Evolutionary conservation across 78 protist genomes (phyloP).

Genomic region (Anaeramoeba ignava): DNA sequence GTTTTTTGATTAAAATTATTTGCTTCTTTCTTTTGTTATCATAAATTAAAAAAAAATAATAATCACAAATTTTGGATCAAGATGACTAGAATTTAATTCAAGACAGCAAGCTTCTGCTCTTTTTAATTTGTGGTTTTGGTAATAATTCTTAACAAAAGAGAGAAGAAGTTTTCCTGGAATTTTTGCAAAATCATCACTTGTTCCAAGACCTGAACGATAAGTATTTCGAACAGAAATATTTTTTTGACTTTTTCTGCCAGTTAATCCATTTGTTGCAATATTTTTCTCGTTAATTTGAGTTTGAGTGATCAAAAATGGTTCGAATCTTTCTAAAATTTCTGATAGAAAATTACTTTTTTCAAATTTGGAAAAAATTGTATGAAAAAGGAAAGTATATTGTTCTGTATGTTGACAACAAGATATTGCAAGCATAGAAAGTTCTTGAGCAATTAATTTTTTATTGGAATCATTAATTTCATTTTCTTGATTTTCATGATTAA

Average conservation of each 20-base stretch:
- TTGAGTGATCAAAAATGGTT: not conserved
- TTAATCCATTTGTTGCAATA: constrained; percentile 5
- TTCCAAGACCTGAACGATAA: not conserved
- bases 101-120: not conserved
- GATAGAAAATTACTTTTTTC: not conserved
- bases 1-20: too few species aligned
- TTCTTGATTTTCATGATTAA: too few species aligned
- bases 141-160: not conserved
- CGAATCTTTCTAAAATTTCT: not conserved
- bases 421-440: not conserved
- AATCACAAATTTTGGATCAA: not conserved
- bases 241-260: not conserved
- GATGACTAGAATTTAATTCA: not conserved
- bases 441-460: not conserved
- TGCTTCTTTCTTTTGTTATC: too few species aligned
- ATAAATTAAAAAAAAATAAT: too few species aligned
- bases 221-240: not conserved
- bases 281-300: not conserved
- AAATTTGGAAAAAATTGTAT: not conserved
- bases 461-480: too few species aligned
- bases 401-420: not conserved
- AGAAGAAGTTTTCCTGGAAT: not conserved
- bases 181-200: not conserved
- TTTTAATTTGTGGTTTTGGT: not conserved
- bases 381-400: not conserved